Conservation (phyloP, 2,329 filamentous ascomycete species). For the Aspergillus costaricaensis region DNA sequence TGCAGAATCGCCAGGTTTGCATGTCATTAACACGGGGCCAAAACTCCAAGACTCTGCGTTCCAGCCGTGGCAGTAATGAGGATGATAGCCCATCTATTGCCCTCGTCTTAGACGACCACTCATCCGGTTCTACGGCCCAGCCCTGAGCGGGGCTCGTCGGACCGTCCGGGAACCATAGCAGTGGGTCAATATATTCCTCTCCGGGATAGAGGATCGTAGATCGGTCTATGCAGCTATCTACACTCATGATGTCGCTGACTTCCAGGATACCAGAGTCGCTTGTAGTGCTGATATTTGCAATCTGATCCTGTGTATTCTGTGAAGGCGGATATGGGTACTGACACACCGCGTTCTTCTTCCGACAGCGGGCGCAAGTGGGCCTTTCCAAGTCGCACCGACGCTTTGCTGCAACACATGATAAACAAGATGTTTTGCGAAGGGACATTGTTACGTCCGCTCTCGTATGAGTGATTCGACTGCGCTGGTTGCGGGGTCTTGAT, state of each 20-base stretch:
- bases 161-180: not conserved
- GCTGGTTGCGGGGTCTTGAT: not conserved
- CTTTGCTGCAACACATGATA: constrained; percentile 8
- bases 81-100: not conserved
- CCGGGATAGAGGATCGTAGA: not conserved
- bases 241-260: not conserved
- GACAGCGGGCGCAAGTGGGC: constrained; percentile 7
- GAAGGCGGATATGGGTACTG: constrained; percentile 12
- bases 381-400: constrained; percentile 1
- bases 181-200: no score
- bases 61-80: not conserved
- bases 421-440: constrained; percentile 8
- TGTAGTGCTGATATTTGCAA: not conserved
- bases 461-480: not conserved
- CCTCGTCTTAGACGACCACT: not conserved
- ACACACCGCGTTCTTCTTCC: not conserved
- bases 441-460: not conserved
- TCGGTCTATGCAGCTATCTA: not conserved
- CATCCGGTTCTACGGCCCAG: not conserved
- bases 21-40: constrained; percentile 7
- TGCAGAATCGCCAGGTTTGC: constrained; percentile 6
- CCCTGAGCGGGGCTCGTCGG: no score
- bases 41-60: constrained; percentile 8
- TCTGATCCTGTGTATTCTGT: not conserved
- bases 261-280: not conserved